Base-by-base conservation (phyloP, 768 basidiomycete species). In the Agrocybe pediades region DNA sequence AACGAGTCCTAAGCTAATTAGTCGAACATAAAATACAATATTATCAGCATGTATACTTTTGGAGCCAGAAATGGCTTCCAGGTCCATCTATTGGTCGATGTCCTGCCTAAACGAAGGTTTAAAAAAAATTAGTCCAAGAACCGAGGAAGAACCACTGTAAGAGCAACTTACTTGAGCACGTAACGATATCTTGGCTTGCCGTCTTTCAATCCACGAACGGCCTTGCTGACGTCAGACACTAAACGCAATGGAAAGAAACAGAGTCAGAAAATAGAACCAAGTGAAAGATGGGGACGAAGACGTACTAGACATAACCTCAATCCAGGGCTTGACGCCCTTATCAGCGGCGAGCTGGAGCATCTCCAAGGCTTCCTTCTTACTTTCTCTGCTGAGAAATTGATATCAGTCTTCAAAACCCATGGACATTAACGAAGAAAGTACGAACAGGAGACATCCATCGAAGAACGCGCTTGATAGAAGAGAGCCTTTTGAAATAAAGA, bases 331-430 rank as follows among this genome's bases (percentile, higher is more conserved):
- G 57, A 87, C 68, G 1, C 71, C 69, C 65, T 86, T 80, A 56
- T 80, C 71, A 6, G 75, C 77, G 1, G 82, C 83, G 25, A 88
- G 74, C 46, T 81, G 66, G 30, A 86, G 74, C 85, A 87, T 88
- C 51, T 77, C 75, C n/a, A 74, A 49, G n/a, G 73, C 77, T 61
- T 86, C 85, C 49, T 76, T 71, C 71, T 83, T 84, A 65, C 72
- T 79, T 33, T 85, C 86, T 42, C 86, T 78, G 41, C 61, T n/a
- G n/a, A n/a, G n/a, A 24, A 74, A 71, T 36, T 65, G 66, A 23
- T 65, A 68, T 23, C 68, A 53, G 11, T 65, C 4, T 13, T 57
- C 19, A 25, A 56, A 59, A 1, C n/a, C 6, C 23, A 21, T 13
- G 49, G 11, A n/a, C 29, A 21, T 7, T n/a, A n/a, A n/a, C n/a